Percentiles rank a stretch among this genome's conserved stretches.
Evolutionary conservation across 208 protist genomes (phyloP).

Genomic region (Leishmania lainsoni): DNA sequence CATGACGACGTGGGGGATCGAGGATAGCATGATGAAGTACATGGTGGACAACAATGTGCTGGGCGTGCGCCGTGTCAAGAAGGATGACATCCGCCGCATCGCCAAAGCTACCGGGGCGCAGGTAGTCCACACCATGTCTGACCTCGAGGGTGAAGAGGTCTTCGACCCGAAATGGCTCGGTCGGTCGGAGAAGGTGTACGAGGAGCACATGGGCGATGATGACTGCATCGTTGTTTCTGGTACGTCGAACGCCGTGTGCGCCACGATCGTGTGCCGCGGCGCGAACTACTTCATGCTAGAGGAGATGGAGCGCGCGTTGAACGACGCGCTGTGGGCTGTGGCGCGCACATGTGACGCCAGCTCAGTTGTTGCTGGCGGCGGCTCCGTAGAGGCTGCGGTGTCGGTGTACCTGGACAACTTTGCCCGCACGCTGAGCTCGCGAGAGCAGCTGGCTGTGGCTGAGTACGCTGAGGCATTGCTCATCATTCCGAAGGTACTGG

Average conservation of each 20-base stretch:
- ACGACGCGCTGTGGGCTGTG: conserved; percentile 99
- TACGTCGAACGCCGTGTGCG: conserved; percentile 73
- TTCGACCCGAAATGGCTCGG: conserved; percentile 96
- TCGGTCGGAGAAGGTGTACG: conserved; percentile 93
- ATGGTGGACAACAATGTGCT: conserved; percentile 98
- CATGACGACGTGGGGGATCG: conserved; percentile 99
- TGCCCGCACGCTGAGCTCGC: conserved; percentile 95
- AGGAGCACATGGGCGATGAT: conserved; percentile 98
- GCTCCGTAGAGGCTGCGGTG: conserved; percentile 98
- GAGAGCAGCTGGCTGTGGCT: conserved; percentile 99
- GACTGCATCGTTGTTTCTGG: conserved; percentile 96
- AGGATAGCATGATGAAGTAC: conserved; percentile 99
- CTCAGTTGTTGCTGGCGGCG: conserved; percentile 98
- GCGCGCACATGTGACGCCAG: conserved; percentile 98
- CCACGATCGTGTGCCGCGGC: conserved; percentile 98
- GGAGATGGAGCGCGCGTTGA: conserved; percentile 98
- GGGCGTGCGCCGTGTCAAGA: conserved; percentile 96
- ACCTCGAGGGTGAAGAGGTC: conserved; percentile 97
- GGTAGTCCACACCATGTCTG: conserved; percentile 95
- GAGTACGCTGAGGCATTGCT: conserved; percentile 99
- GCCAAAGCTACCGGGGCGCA: conserved; percentile 97
- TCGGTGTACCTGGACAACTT: conserved; percentile 99
- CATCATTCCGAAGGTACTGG: conserved; percentile 99
- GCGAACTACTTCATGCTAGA: conserved; percentile 98
- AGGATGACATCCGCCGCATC: conserved; percentile 97